A percentile compares a stretch with the other conserved stretches of the same genome.
Conservation (phyloP, 2,329 filamentous ascomycete species). For the Fusarium proliferatum region DNA sequence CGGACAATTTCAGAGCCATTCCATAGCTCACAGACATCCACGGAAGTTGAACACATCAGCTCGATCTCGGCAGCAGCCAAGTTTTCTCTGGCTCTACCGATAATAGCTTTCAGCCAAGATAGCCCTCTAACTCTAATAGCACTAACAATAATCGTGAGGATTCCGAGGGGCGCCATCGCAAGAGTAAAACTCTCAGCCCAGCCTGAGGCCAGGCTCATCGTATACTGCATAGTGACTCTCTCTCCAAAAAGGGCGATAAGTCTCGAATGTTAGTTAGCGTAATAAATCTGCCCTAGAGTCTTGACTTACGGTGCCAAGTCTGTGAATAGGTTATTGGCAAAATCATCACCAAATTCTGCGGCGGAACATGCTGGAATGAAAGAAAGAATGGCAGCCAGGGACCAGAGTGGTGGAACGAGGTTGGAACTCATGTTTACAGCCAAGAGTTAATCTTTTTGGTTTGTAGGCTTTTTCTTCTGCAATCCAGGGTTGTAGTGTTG, state of each 20-base stretch:
- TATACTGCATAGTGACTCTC: conserved; percentile 59
- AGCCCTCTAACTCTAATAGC: conserved; percentile 59
- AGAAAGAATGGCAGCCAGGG: fast-evolving
- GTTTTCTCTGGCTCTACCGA: conserved; percentile 58
- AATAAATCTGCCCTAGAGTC: fast-evolving
- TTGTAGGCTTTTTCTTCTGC: too few relatives aligned
- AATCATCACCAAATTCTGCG: not conserved
- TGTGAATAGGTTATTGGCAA: not conserved
- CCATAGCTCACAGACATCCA: conserved; percentile 57
- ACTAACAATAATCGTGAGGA: conserved; percentile 56
- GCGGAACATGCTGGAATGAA: not conserved
- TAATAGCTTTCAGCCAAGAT: conserved; percentile 55
- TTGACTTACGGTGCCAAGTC: not conserved
- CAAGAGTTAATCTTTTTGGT: not conserved
- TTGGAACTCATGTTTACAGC: fast-evolving
- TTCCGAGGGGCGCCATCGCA: conserved; percentile 58
- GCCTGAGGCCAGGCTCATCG: conserved; percentile 56
- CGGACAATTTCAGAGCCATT: conserved; percentile 53
- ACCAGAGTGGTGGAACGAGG: not conserved
- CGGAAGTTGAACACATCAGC: conserved; percentile 58
- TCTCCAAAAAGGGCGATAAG: conserved; percentile 55
- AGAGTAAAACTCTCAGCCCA: conserved; percentile 58
- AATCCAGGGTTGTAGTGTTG: too few relatives aligned
- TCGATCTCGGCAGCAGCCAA: conserved; percentile 54
- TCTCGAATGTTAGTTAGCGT: fast-evolving